A percentile compares a stretch with the other conserved stretches of the same genome.
Evolutionary conservation across 1,284 basidiomycete species (phyloP).

Genomic region (Exsudoporus floridanus): DNA sequence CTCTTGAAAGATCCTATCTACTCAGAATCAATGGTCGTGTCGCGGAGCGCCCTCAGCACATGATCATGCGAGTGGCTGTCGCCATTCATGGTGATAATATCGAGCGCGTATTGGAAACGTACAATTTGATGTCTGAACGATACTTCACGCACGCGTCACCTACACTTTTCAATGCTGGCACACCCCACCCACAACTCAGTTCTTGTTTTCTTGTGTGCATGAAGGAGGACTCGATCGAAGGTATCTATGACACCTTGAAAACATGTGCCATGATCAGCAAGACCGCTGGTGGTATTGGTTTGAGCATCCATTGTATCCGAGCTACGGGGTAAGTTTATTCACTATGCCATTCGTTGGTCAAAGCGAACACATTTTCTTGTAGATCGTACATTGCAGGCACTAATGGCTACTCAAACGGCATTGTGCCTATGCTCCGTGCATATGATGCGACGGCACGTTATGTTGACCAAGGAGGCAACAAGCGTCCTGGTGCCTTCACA

Average conservation of each 20-base stretch:
- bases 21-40: constrained; percentile 93
- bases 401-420: constrained; percentile 98
- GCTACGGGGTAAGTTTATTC: constrained; percentile 75
- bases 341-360: constrained; percentile 20
- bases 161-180: constrained; percentile 98
- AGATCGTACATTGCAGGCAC: constrained; percentile 92
- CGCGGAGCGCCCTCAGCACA: constrained; percentile 97
- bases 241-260: constrained; percentile 99
- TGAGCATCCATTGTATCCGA: constrained; percentile 96
- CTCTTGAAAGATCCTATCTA: constrained; percentile 96
- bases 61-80: constrained; percentile 99
- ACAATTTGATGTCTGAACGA: constrained; percentile 93
- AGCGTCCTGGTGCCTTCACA: constrained; percentile 97
- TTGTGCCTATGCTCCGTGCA: constrained; percentile 98
- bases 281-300: constrained; percentile 96
- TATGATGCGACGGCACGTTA: constrained; percentile 99
- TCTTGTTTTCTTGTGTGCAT: constrained; percentile 98
- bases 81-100: constrained; percentile 94
- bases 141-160: constrained; percentile 99
- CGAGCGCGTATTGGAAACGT: constrained; percentile 89
- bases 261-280: constrained; percentile 99
- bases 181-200: constrained; percentile 91
- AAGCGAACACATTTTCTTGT: constrained; percentile 6
- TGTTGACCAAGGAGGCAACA: constrained; percentile 99
- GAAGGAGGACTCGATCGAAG: constrained; percentile 99